These are phyloP conservation scores for Tilletiaria anomala DNA, from an alignment of 1,284 basidiomycete species.

Conservation along the genomic window DNA sequence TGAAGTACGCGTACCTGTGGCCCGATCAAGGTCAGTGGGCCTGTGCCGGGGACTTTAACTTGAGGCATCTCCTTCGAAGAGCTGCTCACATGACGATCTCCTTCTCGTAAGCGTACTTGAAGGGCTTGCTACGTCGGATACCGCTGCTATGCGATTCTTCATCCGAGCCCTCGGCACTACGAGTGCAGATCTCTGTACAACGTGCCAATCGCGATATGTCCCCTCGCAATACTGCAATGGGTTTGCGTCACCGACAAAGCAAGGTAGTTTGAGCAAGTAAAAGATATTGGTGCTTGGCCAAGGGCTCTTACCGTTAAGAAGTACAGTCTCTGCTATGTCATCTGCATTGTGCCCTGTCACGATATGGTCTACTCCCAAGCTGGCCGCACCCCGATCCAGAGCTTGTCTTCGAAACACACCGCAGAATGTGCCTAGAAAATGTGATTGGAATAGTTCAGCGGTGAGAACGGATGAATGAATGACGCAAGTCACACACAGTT, in stretches of 20 bases:
- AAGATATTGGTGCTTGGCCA: no score
- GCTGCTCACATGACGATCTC: constrained; percentile 77
- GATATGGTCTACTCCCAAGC: constrained; percentile 84
- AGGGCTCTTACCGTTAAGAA: constrained; percentile 96
- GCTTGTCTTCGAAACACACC: constrained; percentile 94
- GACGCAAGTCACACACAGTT: constrained; percentile 51
- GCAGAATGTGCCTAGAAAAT: constrained; percentile 62
- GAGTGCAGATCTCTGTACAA: constrained; percentile 84
- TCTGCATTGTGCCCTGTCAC: constrained; percentile 99
- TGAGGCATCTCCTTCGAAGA: constrained; percentile 8
- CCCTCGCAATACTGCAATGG: constrained; percentile 69
- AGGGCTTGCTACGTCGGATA: constrained; percentile 90
- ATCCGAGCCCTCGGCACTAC: constrained; percentile 44
- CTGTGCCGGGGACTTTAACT: not conserved
- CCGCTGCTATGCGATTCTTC: constrained; percentile 54
- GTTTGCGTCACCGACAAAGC: no score
- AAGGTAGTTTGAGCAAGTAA: no score
- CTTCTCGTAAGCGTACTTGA: constrained; percentile 97
- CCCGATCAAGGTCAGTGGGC: not conserved
- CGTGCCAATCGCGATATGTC: constrained; percentile 86
- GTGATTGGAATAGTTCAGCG: not conserved
- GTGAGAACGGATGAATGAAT: not conserved
- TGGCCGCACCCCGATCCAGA: constrained; percentile 79
- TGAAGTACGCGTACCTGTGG: constrained; percentile 94
- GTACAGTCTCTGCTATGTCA: constrained; percentile 92